Conservation (phyloP, 371 early-diverging fungal species). For the Apophysomyces trapeziformis region DNA sequence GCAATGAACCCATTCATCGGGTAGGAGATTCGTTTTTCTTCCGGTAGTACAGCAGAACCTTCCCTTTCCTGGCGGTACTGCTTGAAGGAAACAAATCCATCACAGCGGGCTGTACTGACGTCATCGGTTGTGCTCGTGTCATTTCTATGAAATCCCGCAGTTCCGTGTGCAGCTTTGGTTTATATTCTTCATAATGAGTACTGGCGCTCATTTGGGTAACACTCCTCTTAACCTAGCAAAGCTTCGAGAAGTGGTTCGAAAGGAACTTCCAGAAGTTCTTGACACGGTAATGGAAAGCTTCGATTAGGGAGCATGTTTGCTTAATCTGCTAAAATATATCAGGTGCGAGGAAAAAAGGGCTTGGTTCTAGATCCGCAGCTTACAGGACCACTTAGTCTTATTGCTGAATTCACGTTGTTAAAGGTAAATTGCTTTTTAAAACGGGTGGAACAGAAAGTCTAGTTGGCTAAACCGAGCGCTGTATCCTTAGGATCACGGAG, state of each 20-base stretch:
- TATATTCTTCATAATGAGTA: conserved; percentile 18
- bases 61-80: no score
- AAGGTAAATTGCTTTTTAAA: conserved; percentile 56
- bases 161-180: no score
- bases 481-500: conserved; percentile 84
- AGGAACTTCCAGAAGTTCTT: conserved; percentile 71
- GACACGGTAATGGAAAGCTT: conserved; percentile 63
- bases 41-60: no score
- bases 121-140: no score
- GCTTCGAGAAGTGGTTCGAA: conserved; percentile 70
- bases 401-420: conserved; percentile 84
- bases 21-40: no score
- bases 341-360: conserved; percentile 90
- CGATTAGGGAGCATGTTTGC: background rate
- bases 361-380: conserved; percentile 86
- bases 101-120: no score
- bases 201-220: conserved; percentile 50
- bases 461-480: background rate
- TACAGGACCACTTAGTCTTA: conserved; percentile 82
- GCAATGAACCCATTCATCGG: no score
- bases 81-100: no score
- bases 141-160: no score
- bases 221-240: conserved; percentile 62
- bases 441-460: background rate
- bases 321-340: background rate